Conservation (phyloP, 208 protist species). For the Acanthamoeba triangularis region DNA sequence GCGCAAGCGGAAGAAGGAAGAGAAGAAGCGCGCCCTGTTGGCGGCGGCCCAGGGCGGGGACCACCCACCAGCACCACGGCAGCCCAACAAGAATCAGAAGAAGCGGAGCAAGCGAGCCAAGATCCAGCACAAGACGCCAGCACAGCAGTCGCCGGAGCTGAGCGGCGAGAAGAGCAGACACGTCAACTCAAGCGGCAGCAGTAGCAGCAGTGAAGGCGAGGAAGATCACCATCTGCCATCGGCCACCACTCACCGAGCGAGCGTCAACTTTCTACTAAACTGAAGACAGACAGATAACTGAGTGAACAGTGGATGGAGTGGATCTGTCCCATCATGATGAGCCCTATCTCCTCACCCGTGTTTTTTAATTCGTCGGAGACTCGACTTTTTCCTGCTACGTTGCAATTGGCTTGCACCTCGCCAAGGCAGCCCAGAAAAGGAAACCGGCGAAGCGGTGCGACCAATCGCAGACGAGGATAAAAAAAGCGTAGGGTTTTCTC, state of each 20-base stretch:
- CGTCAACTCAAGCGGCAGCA: neutral
- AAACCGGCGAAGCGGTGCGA: neutral
- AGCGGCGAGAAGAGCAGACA: neutral
- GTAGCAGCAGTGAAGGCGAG: neutral
- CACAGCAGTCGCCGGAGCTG: neutral
- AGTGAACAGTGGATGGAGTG: neutral
- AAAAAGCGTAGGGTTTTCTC: neutral
- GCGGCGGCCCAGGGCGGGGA: neutral
- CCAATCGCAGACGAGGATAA: neutral
- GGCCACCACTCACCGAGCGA: neutral
- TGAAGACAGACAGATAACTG: neutral
- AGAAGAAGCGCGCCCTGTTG: neutral
- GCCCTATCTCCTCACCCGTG: neutral
- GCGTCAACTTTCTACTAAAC: neutral
- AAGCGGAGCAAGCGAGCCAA: neutral
- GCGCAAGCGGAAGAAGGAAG: conserved; percentile 41
- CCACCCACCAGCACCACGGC: too few relatives aligned
- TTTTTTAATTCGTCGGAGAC: neutral
- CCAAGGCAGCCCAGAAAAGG: neutral
- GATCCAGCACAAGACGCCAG: neutral
- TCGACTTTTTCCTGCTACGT: too few relatives aligned
- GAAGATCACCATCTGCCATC: neutral
- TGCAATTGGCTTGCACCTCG: too few relatives aligned
- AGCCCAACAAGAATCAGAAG: neutral
- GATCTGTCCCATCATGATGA: too few relatives aligned